Evolutionary conservation across 164 flowering plant species (phyloP).

Genomic region (Aristolochia contorta): DNA sequence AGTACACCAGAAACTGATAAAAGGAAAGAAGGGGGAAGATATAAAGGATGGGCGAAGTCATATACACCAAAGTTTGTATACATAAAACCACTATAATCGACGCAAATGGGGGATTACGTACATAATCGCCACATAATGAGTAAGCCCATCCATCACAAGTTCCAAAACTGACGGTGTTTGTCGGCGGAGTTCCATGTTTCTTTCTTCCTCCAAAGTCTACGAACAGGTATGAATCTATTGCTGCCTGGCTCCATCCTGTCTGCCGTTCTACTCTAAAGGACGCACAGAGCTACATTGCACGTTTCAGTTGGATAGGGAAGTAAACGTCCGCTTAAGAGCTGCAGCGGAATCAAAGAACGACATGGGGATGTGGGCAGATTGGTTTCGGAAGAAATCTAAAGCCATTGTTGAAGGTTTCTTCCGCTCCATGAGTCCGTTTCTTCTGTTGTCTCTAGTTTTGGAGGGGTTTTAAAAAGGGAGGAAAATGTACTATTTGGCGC

Average conservation of each 20-base stretch:
- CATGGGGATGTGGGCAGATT: slow-evolving; percentile 9
- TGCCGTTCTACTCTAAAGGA: slow-evolving; percentile 33
- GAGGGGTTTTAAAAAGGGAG: slow-evolving; percentile 5
- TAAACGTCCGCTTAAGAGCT: neutral
- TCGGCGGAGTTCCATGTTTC: neutral
- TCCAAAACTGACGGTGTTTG: neutral
- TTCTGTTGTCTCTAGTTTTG: slow-evolving; percentile 1
- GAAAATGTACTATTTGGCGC: slow-evolving; percentile 8
- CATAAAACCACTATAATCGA: slow-evolving; percentile 13
- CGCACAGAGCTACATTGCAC: slow-evolving; percentile 10
- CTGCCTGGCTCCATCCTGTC: slow-evolving; percentile 84
- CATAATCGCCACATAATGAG: slow-evolving; percentile 18
- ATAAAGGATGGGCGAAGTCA: slow-evolving; percentile 8
- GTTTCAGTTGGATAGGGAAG: neutral
- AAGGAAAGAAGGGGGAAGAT: neutral
- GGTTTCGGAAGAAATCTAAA: slow-evolving; percentile 16
- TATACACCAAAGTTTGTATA: slow-evolving; percentile 17
- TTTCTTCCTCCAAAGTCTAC: neutral
- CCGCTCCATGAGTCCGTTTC: neutral
- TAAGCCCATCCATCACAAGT: slow-evolving; percentile 11
- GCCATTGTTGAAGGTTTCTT: slow-evolving; percentile 4
- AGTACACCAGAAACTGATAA: neutral
- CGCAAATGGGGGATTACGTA: slow-evolving; percentile 24
- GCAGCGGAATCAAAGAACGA: neutral
- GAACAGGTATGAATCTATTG: slow-evolving; percentile 6